A percentile compares a stretch with the other conserved stretches of the same genome.
Conservation (phyloP, 306 rosid species). For the Medicago arabica region DNA sequence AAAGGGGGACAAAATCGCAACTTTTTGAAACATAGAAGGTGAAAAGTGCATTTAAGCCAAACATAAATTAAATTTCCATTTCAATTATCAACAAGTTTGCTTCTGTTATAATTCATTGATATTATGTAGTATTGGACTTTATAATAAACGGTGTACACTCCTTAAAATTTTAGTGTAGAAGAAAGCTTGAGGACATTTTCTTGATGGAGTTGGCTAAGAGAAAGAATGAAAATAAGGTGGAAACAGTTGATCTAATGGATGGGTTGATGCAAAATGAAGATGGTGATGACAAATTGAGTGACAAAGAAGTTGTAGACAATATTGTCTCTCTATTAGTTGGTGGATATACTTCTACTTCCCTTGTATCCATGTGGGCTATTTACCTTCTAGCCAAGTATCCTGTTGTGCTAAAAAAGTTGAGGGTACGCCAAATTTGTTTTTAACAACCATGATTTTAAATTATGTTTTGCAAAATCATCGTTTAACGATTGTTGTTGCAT, state of each 20-base stretch:
- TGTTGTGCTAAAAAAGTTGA: conserved; percentile 44
- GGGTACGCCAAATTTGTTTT: neutral
- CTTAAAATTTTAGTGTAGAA: conserved; percentile 41
- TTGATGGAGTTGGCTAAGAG: conserved; percentile 49
- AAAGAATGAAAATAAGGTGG: conserved; percentile 20
- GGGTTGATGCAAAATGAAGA: conserved; percentile 54
- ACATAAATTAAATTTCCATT: no score
- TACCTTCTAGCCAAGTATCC: conserved; percentile 53
- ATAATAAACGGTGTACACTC: no score
- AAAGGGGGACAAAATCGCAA: no score
- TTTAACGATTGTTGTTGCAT: no score
- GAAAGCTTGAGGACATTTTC: conserved; percentile 48
- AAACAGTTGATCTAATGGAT: conserved; percentile 50
- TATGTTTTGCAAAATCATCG: no score
- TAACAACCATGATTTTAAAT: no score
- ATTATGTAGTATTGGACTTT: no score
- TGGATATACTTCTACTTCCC: conserved; percentile 46
- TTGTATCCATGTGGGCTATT: conserved; percentile 49
- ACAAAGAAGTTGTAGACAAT: conserved; percentile 55
- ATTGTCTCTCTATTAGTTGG: conserved; percentile 45
- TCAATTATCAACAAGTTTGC: no score
- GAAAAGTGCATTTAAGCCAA: no score
- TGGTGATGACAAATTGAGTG: conserved; percentile 47
- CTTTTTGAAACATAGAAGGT: no score
- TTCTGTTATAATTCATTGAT: no score